Conservation (phyloP, 2,329 filamentous ascomycete species). For the Ophiostoma ips region DNA sequence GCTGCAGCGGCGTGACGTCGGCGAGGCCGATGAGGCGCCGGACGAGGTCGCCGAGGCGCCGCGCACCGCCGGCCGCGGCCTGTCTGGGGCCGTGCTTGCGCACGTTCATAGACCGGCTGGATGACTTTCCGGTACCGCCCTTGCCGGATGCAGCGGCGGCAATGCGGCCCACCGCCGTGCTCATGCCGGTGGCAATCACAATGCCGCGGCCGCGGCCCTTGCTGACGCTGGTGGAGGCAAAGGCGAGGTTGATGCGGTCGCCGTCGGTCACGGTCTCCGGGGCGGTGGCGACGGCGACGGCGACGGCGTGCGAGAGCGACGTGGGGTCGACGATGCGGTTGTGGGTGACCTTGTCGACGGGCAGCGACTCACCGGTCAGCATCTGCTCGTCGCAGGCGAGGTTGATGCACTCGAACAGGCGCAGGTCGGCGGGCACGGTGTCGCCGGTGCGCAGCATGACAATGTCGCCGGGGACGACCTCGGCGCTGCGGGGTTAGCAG, state of each 20-base stretch:
- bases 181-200: slow-evolving; percentile 60
- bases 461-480: slow-evolving; percentile 61
- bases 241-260: slow-evolving; percentile 62
- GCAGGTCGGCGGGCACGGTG: slow-evolving; percentile 60
- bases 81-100: slow-evolving; percentile 26
- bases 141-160: slow-evolving; percentile 42
- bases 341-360: slow-evolving; percentile 51
- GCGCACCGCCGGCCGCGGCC: slow-evolving; percentile 26
- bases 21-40: slow-evolving; percentile 40
- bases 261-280: slow-evolving; percentile 48
- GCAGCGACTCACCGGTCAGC: slow-evolving; percentile 62
- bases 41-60: slow-evolving; percentile 26
- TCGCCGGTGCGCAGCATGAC: slow-evolving; percentile 56
- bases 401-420: slow-evolving; percentile 61
- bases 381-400: slow-evolving; percentile 66
- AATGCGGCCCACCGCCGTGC: slow-evolving; percentile 63
- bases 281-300: slow-evolving; percentile 26
- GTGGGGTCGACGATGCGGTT: slow-evolving; percentile 30
- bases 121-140: no score
- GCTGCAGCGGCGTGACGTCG: slow-evolving; percentile 70
- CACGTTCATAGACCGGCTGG: slow-evolving; percentile 27
- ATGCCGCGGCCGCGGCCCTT: slow-evolving; percentile 61
- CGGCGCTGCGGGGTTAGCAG: slow-evolving; percentile 26
- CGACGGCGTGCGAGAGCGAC: slow-evolving; percentile 31
- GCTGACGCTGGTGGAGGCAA: slow-evolving; percentile 58